A percentile compares a stretch with the other conserved stretches of the same genome.
Conservation (phyloP, 202 grass and related monocot species). For the Carex sylvatica region DNA sequence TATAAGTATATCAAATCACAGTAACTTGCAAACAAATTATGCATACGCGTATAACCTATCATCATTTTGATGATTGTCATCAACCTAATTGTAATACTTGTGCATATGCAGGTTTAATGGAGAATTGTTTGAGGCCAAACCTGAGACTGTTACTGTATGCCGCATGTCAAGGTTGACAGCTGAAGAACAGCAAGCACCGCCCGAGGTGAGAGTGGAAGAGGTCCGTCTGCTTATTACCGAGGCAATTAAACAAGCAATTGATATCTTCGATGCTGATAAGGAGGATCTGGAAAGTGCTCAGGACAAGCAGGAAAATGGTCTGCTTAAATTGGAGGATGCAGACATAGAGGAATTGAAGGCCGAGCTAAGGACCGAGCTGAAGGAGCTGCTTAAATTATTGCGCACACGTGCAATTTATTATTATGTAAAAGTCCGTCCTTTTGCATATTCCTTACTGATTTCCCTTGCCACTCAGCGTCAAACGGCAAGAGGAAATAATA, state of each 20-base stretch:
- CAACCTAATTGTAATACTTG: neutral
- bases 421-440: slow-evolving; percentile 14
- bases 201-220: slow-evolving; percentile 19
- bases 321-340: neutral
- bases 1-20: neutral
- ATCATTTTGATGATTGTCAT: neutral
- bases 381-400: slow-evolving; percentile 27
- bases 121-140: neutral
- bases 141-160: neutral
- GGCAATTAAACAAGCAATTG: neutral
- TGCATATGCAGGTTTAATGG: neutral
- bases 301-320: neutral
- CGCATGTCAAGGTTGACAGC: neutral
- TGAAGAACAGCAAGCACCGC: neutral
- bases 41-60: neutral
- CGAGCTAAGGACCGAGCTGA: neutral
- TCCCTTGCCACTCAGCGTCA: slow-evolving; percentile 28
- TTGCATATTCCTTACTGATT: slow-evolving; percentile 25
- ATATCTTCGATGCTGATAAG: neutral
- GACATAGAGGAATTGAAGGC: neutral
- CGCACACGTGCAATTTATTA: neutral
- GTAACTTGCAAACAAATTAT: neutral
- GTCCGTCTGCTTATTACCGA: neutral
- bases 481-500: slow-evolving; percentile 26
- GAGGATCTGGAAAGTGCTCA: neutral